These are phyloP conservation scores for Aegle marmelos DNA, from an alignment of 345 rosid species.

Conservation along the genomic window DNA sequence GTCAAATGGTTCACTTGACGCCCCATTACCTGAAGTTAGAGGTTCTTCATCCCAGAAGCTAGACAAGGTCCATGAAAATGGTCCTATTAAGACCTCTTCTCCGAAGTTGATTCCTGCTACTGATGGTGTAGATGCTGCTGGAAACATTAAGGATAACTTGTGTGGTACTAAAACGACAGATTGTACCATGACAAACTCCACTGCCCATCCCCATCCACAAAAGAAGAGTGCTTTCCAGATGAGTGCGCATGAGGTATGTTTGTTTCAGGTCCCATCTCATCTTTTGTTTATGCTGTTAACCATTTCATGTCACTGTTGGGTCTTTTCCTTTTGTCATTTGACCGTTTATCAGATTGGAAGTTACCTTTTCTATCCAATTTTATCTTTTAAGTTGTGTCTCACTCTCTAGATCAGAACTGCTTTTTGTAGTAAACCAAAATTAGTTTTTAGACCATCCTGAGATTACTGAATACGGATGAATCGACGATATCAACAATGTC, in stretches of 20 bases:
- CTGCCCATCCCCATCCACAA: conserved; percentile 25
- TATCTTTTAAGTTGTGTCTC: not conserved
- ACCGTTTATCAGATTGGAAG: not conserved
- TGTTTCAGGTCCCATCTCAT: not conserved
- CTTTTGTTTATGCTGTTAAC: not conserved
- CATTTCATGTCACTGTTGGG: not conserved
- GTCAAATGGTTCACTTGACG: conserved; percentile 20
- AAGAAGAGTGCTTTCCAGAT: conserved; percentile 64
- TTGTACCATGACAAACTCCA: conserved; percentile 32
- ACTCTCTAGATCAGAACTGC: not conserved
- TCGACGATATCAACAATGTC: not conserved
- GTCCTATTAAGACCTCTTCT: conserved; percentile 27
- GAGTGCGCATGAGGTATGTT: conserved; percentile 77
- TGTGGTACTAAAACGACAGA: conserved; percentile 27
- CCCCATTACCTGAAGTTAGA: conserved; percentile 22
- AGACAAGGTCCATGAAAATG: conserved; percentile 39
- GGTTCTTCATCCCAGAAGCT: conserved; percentile 32
- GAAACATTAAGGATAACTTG: conserved; percentile 24
- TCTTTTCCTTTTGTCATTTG: not conserved
- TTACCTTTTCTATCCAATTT: not conserved
- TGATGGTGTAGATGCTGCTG: conserved; percentile 29
- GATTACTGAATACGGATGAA: not conserved
- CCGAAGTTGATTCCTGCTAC: conserved; percentile 27
- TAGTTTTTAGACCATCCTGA: not conserved
- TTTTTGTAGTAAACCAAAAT: not conserved